phyloP scores from a whole-genome alignment of 2,329 filamentous ascomycete species.

The Colletotrichum gigasporum region DNA sequence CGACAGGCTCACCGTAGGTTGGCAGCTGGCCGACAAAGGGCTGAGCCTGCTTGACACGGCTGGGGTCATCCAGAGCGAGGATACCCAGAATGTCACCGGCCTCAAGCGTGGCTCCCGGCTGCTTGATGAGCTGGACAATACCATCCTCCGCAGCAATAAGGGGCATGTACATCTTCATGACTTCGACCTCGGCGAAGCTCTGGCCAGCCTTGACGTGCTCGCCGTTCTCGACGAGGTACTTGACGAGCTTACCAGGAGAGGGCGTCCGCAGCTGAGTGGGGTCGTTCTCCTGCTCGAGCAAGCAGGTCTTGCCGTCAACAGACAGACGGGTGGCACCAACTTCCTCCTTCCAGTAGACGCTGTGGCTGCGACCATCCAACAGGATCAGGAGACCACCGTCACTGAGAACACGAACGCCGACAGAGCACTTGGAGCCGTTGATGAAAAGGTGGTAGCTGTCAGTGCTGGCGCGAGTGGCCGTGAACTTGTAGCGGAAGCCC shows the following conservation, averaged over 20 bases:
- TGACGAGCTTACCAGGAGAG: slow-evolving; percentile 96
- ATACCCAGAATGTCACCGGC: slow-evolving; percentile 99
- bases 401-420: slow-evolving; percentile 90
- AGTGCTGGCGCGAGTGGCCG: slow-evolving; percentile 87
- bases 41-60: slow-evolving; percentile 94
- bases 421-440: slow-evolving; percentile 95
- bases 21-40: slow-evolving; percentile 93
- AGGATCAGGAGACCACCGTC: slow-evolving; percentile 94
- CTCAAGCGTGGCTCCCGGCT: slow-evolving; percentile 96
- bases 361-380: slow-evolving; percentile 92
- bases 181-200: slow-evolving; percentile 95
- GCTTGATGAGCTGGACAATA: slow-evolving; percentile 98
- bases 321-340: slow-evolving; percentile 94
- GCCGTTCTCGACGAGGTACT: slow-evolving; percentile 96
- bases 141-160: slow-evolving; percentile 94
- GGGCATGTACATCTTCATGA: slow-evolving; percentile 99
- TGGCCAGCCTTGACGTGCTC: slow-evolving; percentile 92
- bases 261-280: slow-evolving; percentile 95
- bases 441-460: slow-evolving; percentile 99
- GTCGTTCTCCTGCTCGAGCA: slow-evolving; percentile 98
- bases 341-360: slow-evolving; percentile 99
- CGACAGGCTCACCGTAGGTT: slow-evolving; percentile 83
- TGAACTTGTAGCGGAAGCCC: slow-evolving; percentile 96
- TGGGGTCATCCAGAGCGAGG: slow-evolving; percentile 91
- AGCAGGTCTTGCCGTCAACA: slow-evolving; percentile 96